These are phyloP conservation scores for Coemansia sp. DNA, from an alignment of 192 early-diverging fungal genomes.

Conservation along the genomic window DNA sequence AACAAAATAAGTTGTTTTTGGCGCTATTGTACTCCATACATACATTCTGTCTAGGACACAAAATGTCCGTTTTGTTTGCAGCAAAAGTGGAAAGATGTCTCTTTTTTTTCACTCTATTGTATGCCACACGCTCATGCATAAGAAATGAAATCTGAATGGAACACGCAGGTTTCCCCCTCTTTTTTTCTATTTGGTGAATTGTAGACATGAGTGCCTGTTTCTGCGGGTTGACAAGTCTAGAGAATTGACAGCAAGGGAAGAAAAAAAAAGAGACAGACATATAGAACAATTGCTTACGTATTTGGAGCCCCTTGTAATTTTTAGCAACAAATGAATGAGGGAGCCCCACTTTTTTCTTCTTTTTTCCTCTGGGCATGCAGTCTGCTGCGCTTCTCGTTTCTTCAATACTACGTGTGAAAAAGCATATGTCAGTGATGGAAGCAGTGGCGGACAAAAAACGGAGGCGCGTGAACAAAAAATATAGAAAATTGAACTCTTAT, in stretches of 20 bases:
- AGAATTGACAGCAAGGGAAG: neutral
- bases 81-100: constrained; percentile 1
- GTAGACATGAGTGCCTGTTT: neutral
- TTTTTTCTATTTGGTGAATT: neutral
- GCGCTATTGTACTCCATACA: neutral
- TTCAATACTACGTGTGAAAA: constrained; percentile 2
- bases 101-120: neutral
- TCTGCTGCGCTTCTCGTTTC: neutral
- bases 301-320: neutral
- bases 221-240: neutral
- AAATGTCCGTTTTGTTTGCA: neutral
- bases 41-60: neutral
- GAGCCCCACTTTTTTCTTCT: neutral
- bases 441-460: neutral
- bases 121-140: constrained; percentile 1
- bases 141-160: constrained; percentile 9
- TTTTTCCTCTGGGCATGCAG: neutral
- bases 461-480: constrained; percentile 3
- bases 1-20: neutral
- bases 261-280: neutral
- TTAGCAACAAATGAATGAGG: neutral
- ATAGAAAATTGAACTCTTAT: neutral
- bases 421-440: neutral
- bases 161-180: neutral
- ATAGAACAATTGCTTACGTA: constrained; percentile 7